phyloP scores from a whole-genome alignment of 2,329 filamentous ascomycete genomes.

The Ceratocystis harringtonii region DNA sequence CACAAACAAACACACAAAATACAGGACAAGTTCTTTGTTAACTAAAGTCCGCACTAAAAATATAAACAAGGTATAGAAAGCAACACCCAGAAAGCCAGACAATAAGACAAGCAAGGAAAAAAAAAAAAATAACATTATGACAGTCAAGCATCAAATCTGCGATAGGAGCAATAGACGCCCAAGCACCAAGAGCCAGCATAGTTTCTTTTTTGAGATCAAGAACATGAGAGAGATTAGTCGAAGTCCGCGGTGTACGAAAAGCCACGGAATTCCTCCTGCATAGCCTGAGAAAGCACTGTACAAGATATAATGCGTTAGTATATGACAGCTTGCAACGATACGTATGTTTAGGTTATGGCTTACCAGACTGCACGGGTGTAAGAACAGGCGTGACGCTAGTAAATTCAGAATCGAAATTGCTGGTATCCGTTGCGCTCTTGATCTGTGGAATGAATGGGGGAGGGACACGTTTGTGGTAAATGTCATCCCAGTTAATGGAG shows the following conservation, averaged over 20 bases:
- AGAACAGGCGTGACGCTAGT: slow-evolving; percentile 95
- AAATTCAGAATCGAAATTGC: slow-evolving; percentile 98
- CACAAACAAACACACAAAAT: not conserved
- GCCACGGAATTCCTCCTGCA: slow-evolving; percentile 98
- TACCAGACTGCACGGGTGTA: slow-evolving; percentile 93
- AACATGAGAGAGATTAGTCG: slow-evolving; percentile 34
- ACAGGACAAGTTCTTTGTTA: not conserved
- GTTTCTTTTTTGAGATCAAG: not conserved
- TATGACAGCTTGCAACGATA: not conserved
- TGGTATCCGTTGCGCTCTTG: slow-evolving; percentile 90
- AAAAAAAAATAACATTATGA: not conserved
- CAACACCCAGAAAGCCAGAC: not conserved
- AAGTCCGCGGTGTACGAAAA: slow-evolving; percentile 96
- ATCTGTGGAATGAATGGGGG: slow-evolving; percentile 85
- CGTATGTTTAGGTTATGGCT: slow-evolving; percentile 26
- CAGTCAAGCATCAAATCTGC: not conserved
- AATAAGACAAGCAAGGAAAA: not conserved
- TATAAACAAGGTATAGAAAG: not conserved
- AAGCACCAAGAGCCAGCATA: not conserved
- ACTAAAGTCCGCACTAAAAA: not conserved
- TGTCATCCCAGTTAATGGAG: slow-evolving; percentile 96
- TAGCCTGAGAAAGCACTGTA: slow-evolving; percentile 83
- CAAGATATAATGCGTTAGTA: not conserved
- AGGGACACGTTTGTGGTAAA: slow-evolving; percentile 84
- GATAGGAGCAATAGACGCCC: no score